Conservation (phyloP, 1,284 basidiomycete species). For the Cutaneotrichosporon sp. region DNA sequence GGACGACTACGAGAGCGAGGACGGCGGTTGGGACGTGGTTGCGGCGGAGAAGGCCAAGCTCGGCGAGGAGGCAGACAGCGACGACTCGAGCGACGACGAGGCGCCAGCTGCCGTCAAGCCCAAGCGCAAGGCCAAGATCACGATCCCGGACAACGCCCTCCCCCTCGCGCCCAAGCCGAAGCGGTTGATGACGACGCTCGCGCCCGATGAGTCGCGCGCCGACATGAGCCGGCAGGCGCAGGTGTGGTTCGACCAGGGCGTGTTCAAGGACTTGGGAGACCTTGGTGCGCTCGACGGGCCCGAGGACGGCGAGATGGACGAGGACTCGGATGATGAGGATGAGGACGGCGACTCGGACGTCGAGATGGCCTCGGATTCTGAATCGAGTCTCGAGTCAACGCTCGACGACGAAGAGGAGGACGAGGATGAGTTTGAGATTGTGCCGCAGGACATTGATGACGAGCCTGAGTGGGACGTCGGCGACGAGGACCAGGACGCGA, state of each 20-base stretch:
- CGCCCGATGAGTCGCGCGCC: constrained; percentile 41
- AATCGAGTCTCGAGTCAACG: constrained; percentile 28
- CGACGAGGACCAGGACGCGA: constrained; percentile 73
- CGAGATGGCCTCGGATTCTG: constrained; percentile 31
- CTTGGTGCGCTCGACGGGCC: constrained; percentile 57
- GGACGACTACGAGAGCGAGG: constrained; percentile 57
- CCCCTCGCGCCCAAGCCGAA: constrained; percentile 51
- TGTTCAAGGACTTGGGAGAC: constrained; percentile 76
- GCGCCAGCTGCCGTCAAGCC: constrained; percentile 27
- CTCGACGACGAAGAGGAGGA: constrained; percentile 33
- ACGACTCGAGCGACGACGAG: constrained; percentile 42
- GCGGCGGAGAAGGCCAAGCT: constrained; percentile 63
- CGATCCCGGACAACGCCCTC: constrained; percentile 15
- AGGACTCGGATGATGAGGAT: constrained; percentile 50
- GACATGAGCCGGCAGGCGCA: constrained; percentile 58
- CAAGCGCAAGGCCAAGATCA: constrained; percentile 22
- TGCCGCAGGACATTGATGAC: constrained; percentile 63
- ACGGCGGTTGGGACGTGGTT: constrained; percentile 74
- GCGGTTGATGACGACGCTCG: constrained; percentile 42
- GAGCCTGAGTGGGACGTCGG: constrained; percentile 76
- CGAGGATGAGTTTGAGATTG: constrained; percentile 68
- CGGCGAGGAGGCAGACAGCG: constrained; percentile 58
- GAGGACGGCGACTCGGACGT: constrained; percentile 48
- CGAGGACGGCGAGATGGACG: constrained; percentile 51
- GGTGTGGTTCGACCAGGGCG: constrained; percentile 93